These are phyloP conservation scores for Bromus sterilis DNA, from an alignment of 176 grass and related monocot species.

Conservation along the genomic window DNA sequence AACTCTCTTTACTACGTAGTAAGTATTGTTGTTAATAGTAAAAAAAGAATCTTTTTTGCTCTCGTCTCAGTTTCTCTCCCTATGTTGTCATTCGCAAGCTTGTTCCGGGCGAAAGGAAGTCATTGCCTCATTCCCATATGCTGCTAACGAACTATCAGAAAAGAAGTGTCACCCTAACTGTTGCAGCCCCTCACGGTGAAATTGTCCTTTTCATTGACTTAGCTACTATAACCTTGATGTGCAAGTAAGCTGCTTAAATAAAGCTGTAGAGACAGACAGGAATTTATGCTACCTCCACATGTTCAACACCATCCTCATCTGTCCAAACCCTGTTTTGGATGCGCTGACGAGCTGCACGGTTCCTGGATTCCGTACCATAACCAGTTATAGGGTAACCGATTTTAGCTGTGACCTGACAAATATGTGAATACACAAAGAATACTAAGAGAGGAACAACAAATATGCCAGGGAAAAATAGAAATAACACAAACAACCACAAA, in stretches of 20 bases:
- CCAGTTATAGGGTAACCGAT: constrained; percentile 93
- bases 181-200: background rate
- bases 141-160: background rate
- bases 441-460: constrained; percentile 2
- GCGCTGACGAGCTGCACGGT: constrained; percentile 80
- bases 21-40: background rate
- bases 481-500: constrained; percentile 13
- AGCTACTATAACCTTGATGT: background rate
- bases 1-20: background rate
- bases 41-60: background rate
- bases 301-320: constrained; percentile 91
- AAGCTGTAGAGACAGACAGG: background rate
- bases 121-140: background rate
- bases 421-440: background rate
- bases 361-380: constrained; percentile 94
- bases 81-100: background rate
- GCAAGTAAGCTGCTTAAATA: background rate
- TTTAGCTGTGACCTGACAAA: constrained; percentile 55
- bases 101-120: background rate
- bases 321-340: constrained; percentile 89
- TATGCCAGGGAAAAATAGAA: background rate
- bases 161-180: background rate
- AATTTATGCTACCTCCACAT: constrained; percentile 24
- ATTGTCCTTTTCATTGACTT: background rate
- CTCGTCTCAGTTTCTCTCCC: background rate